Conservation (phyloP, 225 moss, liverwort and hornwort species). For the Pseudisothecium myosuroides region DNA sequence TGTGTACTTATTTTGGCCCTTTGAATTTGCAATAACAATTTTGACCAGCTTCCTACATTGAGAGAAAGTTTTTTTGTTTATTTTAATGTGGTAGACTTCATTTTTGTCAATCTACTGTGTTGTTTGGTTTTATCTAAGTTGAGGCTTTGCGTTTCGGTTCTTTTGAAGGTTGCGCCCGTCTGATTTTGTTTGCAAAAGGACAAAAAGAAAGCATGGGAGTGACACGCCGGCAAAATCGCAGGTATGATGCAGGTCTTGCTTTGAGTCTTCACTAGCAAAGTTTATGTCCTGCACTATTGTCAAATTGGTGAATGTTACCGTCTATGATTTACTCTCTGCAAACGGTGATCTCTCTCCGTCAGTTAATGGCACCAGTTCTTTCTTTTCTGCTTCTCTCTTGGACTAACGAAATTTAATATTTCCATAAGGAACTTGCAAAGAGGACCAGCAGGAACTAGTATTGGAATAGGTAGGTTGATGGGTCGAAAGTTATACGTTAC, state of each 20-base stretch:
- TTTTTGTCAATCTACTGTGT: not conserved
- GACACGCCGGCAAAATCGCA: constrained; percentile 15
- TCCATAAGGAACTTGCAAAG: not conserved
- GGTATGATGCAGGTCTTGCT: constrained; percentile 13
- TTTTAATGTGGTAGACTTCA: not conserved
- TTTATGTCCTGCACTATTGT: not conserved
- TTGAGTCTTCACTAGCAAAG: not conserved
- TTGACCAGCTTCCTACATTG: not conserved
- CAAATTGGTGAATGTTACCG: not conserved
- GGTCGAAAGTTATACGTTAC: not conserved
- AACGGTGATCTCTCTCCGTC: not conserved
- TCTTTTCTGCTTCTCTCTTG: not conserved
- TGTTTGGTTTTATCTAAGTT: not conserved
- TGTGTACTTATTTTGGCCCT: constrained; percentile 38
- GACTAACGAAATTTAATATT: not conserved
- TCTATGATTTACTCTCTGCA: not conserved
- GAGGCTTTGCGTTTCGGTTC: not conserved
- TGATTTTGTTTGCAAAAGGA: constrained; percentile 43
- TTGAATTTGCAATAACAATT: not conserved
- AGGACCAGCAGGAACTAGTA: not conserved
- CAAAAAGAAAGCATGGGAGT: constrained; percentile 23
- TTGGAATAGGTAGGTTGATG: not conserved
- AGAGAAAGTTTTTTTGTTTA: not conserved
- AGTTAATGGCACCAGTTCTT: not conserved
- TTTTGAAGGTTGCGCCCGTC: constrained; percentile 43